Evolutionary conservation across 331 rosid species (phyloP), one percentile per base, ranked within the genome.

Genomic region (Acacia pycnantha): DNA sequence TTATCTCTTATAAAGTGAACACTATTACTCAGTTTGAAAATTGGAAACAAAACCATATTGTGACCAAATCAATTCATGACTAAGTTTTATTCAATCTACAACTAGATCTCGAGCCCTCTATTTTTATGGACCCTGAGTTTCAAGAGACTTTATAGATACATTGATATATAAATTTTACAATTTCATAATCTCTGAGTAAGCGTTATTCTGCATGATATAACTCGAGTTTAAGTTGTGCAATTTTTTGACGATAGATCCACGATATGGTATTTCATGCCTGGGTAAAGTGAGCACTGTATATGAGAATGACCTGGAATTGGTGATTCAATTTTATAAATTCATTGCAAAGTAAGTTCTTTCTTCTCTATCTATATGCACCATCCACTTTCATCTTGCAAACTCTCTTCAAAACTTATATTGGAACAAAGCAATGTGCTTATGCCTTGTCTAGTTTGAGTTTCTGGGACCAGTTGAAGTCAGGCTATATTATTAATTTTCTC

Each of bases 241-340:
- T 79, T 58, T 73, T 75, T 70, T 48, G 59, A 18, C 73, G 31
- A 85, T 89, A 95, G 97, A 95, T 73, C 94, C 97, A 70, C 50
- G 92, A 43, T 91, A 91, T 74, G 95, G 97, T 56, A 65, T 93
- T 77, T 87, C 94, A 74, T 88, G 91, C 90, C 84, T 93, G 67
- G 98, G 92, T 74, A 90, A 93, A 87, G 86, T 93, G 89, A 85
- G 86, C 81, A 74, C 47, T 16, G 76, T 27, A 47, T 93, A 89
- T 64, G 97, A 93, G 88, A 88, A 81, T 82, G 98, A 95, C 85
- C 88, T 11, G 56, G 97, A 95, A 79, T 76, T 93, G 89, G 88
- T 91, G 91, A 83, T 91, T 88, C 86, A 37, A 14, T 93, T 88
- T 68, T 93, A 90, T 82, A 91, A 87, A 43, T 91, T 95, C 72